phyloP scores from a whole-genome alignment of 345 rosid genomes.

The Eucalyptus urophylla region DNA sequence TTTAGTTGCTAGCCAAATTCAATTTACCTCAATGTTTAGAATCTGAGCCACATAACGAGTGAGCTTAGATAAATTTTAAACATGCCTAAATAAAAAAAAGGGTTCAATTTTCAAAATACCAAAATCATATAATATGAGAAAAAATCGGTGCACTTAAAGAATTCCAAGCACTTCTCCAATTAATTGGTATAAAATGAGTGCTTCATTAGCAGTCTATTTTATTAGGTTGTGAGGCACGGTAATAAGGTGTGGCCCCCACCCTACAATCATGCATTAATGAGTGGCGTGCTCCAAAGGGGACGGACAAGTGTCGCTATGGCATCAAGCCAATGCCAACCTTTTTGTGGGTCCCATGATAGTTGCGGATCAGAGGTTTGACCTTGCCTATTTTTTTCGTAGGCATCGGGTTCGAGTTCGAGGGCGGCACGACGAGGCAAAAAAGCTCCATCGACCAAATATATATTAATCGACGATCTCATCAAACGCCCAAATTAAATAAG shows the following conservation, averaged over 20 bases:
- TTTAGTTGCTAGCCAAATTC: not conserved
- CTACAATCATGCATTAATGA: not conserved
- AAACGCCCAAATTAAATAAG: not conserved
- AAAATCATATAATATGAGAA: not conserved
- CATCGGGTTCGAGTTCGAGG: not conserved
- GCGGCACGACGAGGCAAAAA: constrained; percentile 1
- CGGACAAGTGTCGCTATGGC: not conserved
- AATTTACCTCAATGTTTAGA: not conserved
- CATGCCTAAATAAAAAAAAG: not conserved
- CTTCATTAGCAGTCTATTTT: not conserved
- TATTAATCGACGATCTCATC: not conserved
- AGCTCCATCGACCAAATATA: not conserved
- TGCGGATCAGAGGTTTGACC: not conserved
- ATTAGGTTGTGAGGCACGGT: not conserved
- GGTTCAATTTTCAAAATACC: not conserved
- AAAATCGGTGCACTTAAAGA: not conserved
- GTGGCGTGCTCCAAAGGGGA: not conserved
- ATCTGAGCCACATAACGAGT: not conserved
- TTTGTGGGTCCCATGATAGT: not conserved
- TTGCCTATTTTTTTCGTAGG: not conserved
- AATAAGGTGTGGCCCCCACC: not conserved
- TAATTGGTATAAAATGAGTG: not conserved
- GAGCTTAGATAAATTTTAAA: not conserved
- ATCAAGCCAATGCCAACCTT: not conserved
- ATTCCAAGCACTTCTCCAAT: not conserved